Conservation (phyloP, 345 rosid species). For the Durio zibethinus region DNA sequence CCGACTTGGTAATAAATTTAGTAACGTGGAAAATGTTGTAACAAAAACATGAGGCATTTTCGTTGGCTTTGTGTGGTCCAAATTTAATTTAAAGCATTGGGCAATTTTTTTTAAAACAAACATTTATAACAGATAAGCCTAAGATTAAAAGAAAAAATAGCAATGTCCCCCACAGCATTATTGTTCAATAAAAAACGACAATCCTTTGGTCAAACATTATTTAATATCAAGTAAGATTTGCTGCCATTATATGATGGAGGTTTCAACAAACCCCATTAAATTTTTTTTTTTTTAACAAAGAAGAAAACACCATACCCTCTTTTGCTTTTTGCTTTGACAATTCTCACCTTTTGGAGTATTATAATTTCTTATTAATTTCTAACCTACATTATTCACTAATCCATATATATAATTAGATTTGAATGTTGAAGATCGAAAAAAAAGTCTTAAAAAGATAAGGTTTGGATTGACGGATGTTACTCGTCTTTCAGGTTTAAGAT, state of each 20-base stretch:
- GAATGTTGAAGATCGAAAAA: too few relatives aligned
- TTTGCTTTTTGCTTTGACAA: neutral
- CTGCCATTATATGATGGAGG: neutral
- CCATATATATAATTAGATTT: too few relatives aligned
- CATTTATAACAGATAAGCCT: slow-evolving; percentile 2
- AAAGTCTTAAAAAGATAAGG: too few relatives aligned
- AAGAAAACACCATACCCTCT: neutral
- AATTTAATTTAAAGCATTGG: neutral
- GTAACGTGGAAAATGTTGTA: neutral
- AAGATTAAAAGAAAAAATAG: neutral
- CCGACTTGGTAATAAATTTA: neutral
- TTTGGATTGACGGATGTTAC: too few relatives aligned
- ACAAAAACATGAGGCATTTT: neutral
- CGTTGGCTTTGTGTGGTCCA: too few relatives aligned
- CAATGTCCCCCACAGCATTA: neutral
- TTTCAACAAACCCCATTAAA: slow-evolving; percentile 13
- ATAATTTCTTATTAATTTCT: neutral
- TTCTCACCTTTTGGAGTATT: neutral
- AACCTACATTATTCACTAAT: neutral
- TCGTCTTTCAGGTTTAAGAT: too few relatives aligned
- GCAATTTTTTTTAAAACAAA: neutral
- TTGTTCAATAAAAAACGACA: neutral
- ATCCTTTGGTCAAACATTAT: slow-evolving; percentile 21
- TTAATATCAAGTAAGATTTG: slow-evolving; percentile 1
- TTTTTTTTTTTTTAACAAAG: neutral